Evolutionary conservation across 1,284 basidiomycete genomes (phyloP).

Genomic region (Naganishia sp.): DNA sequence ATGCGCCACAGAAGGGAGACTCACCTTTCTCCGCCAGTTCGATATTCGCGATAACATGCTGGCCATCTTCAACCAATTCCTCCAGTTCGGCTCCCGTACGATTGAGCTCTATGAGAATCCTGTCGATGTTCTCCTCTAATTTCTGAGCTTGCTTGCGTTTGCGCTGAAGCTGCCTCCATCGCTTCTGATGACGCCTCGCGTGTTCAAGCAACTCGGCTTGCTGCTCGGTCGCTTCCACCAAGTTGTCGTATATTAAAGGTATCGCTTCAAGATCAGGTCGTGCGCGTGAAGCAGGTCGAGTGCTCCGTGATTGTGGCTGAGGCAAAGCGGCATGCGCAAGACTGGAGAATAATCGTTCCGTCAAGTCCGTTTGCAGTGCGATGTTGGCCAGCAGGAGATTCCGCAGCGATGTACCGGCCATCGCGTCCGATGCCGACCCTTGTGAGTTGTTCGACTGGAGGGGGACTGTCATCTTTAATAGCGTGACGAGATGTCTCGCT

Average conservation of each 20-base stretch:
- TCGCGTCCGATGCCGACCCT: neutral
- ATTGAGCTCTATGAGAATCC: conserved; percentile 21
- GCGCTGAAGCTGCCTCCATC: conserved; percentile 23
- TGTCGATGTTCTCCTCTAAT: conserved; percentile 19
- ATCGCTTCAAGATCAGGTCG: conserved; percentile 18
- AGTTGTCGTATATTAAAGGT: conserved; percentile 14
- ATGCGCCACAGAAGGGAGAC: neutral
- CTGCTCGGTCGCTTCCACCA: conserved; percentile 26
- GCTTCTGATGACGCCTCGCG: conserved; percentile 25
- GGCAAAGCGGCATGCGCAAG: conserved; percentile 19
- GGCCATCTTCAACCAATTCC: conserved; percentile 36
- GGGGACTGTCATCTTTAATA: neutral
- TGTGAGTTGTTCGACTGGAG: neutral
- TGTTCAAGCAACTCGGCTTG: conserved; percentile 31
- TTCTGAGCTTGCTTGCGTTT: conserved; percentile 22
- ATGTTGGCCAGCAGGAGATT: conserved; percentile 32
- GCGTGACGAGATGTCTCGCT: no score
- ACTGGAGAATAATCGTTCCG: conserved; percentile 28
- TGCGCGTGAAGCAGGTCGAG: neutral
- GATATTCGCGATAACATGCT: conserved; percentile 30
- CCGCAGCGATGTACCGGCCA: conserved; percentile 20
- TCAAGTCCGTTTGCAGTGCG: conserved; percentile 24
- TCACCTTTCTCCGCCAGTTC: conserved; percentile 28
- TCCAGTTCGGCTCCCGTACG: conserved; percentile 37
- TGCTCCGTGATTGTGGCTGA: neutral